These are phyloP conservation scores for Mayamaea pseudoterrestris DNA, from an alignment of 108 stramenopile species.

Conservation along the genomic window DNA sequence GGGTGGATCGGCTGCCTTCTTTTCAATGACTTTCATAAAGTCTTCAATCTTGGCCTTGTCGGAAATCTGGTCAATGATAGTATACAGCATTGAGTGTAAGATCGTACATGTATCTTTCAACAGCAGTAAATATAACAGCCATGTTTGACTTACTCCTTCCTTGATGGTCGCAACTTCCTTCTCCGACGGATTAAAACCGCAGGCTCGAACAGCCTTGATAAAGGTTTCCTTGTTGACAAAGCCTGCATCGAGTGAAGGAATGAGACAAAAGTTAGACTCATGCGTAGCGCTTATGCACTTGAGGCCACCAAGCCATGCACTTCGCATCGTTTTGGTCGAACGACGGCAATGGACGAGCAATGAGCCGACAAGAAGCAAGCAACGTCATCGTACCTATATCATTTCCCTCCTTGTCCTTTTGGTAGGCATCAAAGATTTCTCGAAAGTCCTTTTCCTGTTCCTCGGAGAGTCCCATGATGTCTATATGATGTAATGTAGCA, in stretches of 20 bases:
- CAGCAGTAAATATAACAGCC: not conserved
- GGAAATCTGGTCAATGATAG: not conserved
- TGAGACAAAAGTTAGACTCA: not conserved
- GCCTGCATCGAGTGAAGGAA: not conserved
- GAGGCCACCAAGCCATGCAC: no score
- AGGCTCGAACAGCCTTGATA: not conserved
- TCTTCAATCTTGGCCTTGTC: not conserved
- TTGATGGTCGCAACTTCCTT: not conserved
- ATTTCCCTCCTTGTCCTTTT: constrained; percentile 1
- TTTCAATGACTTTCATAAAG: not conserved
- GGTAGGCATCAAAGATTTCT: not conserved
- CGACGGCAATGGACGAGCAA: not conserved
- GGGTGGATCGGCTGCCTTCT: not conserved
- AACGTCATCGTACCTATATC: not conserved
- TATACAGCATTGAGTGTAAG: not conserved
- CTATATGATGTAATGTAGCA: no score
- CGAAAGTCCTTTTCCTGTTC: not conserved
- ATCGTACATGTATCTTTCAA: not conserved
- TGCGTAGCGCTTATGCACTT: not conserved
- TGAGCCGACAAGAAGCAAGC: no score
- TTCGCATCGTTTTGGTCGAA: not conserved
- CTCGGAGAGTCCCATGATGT: not conserved
- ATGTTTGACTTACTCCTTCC: not conserved
- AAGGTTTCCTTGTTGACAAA: not conserved
- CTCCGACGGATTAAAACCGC: not conserved